Percentiles rank a stretch among this genome's conserved stretches.
These are phyloP conservation scores for Sorghum bicolor DNA, from an alignment of 176 grass and related monocot genomes.

Conservation along the genomic window DNA sequence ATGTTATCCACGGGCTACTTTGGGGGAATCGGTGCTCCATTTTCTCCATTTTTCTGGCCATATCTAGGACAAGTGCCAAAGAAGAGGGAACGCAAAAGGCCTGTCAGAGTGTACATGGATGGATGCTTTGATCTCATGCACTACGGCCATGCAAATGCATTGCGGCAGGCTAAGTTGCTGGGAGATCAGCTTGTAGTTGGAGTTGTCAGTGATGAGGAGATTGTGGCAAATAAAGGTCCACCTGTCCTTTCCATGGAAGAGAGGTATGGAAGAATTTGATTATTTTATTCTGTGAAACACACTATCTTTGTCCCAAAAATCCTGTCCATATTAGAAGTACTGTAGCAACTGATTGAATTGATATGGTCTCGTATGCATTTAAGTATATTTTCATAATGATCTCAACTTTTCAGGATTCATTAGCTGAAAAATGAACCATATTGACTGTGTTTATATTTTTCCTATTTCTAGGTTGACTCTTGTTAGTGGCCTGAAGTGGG, in stretches of 20 bases:
- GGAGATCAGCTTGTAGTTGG: conserved; percentile 80
- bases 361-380: background rate
- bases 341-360: background rate
- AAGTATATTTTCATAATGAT: background rate
- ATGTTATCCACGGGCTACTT: conserved; percentile 75
- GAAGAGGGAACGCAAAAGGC: conserved; percentile 53
- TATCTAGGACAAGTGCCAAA: conserved; percentile 66
- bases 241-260: conserved; percentile 97
- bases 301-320: background rate
- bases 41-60: conserved; percentile 61
- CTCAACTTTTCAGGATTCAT: background rate
- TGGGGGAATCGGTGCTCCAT: conserved; percentile 65
- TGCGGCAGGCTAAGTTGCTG: conserved; percentile 77
- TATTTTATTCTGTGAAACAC: background rate
- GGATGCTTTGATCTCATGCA: conserved; percentile 96
- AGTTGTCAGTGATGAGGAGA: conserved; percentile 89
- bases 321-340: background rate
- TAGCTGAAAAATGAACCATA: background rate
- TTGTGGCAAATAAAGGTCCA: conserved; percentile 82
- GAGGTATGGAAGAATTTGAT: conserved; percentile 40
- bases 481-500: conserved; percentile 89
- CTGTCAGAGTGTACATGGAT: conserved; percentile 92
- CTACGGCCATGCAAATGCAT: conserved; percentile 83
- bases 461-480: conserved; percentile 60
- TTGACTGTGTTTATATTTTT: conserved; percentile 13